A percentile compares a stretch with the other conserved stretches of the same genome.
These are phyloP conservation scores for Pythium dissimile DNA, from an alignment of 352 stramenopile species.

Conservation along the genomic window DNA sequence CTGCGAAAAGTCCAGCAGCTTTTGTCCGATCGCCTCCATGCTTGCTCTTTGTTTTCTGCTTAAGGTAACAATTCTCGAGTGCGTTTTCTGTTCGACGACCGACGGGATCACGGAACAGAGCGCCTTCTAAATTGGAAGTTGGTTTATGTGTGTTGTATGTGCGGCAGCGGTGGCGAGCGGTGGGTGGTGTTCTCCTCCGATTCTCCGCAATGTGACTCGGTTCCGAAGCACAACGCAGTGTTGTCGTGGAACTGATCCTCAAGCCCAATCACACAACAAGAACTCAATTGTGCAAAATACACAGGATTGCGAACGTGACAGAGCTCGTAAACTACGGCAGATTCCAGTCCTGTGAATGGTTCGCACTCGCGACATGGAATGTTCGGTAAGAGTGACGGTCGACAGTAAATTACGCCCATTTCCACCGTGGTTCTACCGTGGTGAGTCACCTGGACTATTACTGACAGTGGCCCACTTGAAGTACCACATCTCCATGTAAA, in stretches of 20 bases:
- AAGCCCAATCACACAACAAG: constrained; percentile 2
- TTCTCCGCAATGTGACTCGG: too few relatives aligned
- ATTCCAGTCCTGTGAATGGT: constrained; percentile 1
- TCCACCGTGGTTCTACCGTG: too few relatives aligned
- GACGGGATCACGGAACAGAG: too few relatives aligned
- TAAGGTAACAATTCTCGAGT: not conserved
- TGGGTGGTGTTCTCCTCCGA: too few relatives aligned
- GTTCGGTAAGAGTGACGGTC: constrained; percentile 19
- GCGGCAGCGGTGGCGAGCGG: too few relatives aligned
- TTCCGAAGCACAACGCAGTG: too few relatives aligned
- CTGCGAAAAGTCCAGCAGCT: constrained; percentile 92
- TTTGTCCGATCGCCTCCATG: constrained; percentile 89
- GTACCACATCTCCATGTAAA: not conserved
- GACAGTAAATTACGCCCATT: constrained; percentile 6
- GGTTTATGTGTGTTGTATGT: too few relatives aligned
- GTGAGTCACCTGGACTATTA: not conserved
- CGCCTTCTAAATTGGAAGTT: too few relatives aligned
- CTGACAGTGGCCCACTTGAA: not conserved
- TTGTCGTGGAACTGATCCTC: too few relatives aligned
- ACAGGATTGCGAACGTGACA: not conserved
- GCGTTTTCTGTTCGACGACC: too few relatives aligned
- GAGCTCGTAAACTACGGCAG: constrained; percentile 4
- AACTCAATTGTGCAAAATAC: constrained; percentile 17
- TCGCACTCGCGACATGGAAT: constrained; percentile 11
- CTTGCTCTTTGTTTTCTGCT: constrained; percentile 7